Evolutionary conservation across 2,329 filamentous ascomycete genomes (phyloP), one percentile per base, ranked within the genome.

Genomic region (Ceratocystis smalleyi): DNA sequence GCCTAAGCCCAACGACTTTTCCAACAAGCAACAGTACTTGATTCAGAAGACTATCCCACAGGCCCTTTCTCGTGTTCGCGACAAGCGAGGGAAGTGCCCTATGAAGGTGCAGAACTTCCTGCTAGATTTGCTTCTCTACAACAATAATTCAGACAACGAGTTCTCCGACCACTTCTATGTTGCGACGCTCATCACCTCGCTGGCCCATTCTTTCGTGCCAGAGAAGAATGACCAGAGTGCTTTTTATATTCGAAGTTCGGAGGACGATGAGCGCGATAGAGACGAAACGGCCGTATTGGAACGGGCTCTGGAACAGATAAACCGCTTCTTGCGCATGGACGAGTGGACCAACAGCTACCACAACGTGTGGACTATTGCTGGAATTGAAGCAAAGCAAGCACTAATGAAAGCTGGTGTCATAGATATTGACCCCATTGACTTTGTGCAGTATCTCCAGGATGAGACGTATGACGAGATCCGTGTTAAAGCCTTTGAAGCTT

Each of bases 81-180:
- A 92, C 70, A 77, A 78, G 47, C 75, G 71, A 4, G 88, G 90
- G 45, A 87, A 84, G 70, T 91, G 91, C 63, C 91, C 92, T 0
- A 79, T 86, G 70, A 79, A 85, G 62, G 90, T 90, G 4, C 88
- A 91, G 65, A 82, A 83, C 47, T 95, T 96, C 73, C 82, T 99
- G 59, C 82, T 95, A 24, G 91, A 96, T 69, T 88, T 95, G 71
- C 78, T 99, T 43, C 86, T 88, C 60, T 92, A 91, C 76, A 99
- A 99, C 71, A 91, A 99, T 74, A 99, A 99, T 71, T 86, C 88
- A 1, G 87, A 88, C 67, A 99, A 99, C 70, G 75, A 86, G 61
- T 95, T 84, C 71, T 96, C 91, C 4, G 95, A 99, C 70, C 87
- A 91, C 67, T 85, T 89, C 70, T 99, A 96, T 71, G 83, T 99